Conservation (phyloP, 2,329 filamentous ascomycete species). For the Clarireedia sp. region DNA sequence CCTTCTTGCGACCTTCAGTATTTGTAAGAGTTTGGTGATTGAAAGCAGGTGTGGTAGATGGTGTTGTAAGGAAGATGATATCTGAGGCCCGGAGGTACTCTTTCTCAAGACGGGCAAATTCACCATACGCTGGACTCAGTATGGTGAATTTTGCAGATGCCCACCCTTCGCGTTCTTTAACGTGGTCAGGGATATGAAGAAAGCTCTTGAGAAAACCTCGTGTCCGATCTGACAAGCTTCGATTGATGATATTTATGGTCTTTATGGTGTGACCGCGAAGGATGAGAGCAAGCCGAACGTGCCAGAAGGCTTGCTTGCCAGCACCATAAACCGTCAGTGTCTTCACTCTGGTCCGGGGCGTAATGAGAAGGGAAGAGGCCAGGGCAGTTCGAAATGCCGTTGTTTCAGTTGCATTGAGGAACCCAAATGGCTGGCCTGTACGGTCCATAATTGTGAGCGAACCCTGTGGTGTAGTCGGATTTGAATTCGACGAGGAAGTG, state of each 20-base stretch:
- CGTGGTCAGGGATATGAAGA: slow-evolving; percentile 34
- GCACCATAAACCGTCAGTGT: slow-evolving; percentile 79
- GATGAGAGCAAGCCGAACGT: slow-evolving; percentile 74
- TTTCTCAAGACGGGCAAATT: slow-evolving; percentile 56
- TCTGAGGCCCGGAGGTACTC: slow-evolving; percentile 65
- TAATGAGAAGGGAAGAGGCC: slow-evolving; percentile 58
- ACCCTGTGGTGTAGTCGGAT: slow-evolving; percentile 41
- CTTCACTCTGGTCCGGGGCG: slow-evolving; percentile 59
- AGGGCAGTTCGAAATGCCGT: slow-evolving; percentile 77
- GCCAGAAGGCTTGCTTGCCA: slow-evolving; percentile 91
- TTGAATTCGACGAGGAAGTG: slow-evolving; percentile 35
- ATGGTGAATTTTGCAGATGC: slow-evolving; percentile 57
- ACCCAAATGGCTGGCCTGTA: slow-evolving; percentile 53
- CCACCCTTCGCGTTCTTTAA: slow-evolving; percentile 55
- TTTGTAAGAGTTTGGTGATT: slow-evolving; percentile 64
- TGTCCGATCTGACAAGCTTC: slow-evolving; percentile 54
- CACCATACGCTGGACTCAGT: slow-evolving; percentile 63
- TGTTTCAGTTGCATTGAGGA: slow-evolving; percentile 65
- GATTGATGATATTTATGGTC: slow-evolving; percentile 76
- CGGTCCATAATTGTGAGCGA: slow-evolving; percentile 61
- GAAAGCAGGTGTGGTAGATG: slow-evolving; percentile 67
- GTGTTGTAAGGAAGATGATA: slow-evolving; percentile 84
- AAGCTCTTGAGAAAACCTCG: slow-evolving; percentile 43
- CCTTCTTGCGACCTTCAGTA: slow-evolving; percentile 60
- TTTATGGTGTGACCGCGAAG: slow-evolving; percentile 64